Conservation (phyloP, 345 rosid species). For the Dimocarpus longan region DNA sequence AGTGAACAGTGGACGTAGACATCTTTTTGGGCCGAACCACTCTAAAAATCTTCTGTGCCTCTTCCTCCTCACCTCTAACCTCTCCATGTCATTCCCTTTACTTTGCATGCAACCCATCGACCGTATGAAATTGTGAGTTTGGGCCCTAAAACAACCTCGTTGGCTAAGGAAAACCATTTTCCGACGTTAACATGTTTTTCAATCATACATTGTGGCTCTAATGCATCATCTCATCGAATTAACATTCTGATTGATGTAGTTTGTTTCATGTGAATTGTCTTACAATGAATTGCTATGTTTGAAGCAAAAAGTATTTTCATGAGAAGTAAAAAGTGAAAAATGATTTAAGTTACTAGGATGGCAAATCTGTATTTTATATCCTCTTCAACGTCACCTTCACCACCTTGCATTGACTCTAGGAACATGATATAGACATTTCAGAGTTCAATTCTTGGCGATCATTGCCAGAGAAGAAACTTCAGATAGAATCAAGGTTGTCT, state of each 20-base stretch:
- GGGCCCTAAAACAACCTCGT: too few relatives aligned
- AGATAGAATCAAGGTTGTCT: not conserved
- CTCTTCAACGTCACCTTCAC: not conserved
- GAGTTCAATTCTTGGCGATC: not conserved
- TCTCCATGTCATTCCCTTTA: too few relatives aligned
- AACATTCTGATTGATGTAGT: not conserved
- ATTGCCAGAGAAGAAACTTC: not conserved
- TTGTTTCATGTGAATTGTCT: not conserved
- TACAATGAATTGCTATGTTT: slow-evolving; percentile 1
- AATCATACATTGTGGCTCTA: not conserved
- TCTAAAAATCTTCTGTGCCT: too few relatives aligned
- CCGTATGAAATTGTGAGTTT: too few relatives aligned
- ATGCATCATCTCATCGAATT: not conserved
- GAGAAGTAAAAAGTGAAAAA: not conserved
- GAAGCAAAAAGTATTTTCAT: not conserved
- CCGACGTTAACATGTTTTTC: too few relatives aligned
- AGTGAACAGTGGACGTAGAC: too few relatives aligned
- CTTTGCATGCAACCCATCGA: too few relatives aligned
- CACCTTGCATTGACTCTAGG: not conserved
- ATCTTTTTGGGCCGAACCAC: too few relatives aligned
- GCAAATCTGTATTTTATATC: not conserved
- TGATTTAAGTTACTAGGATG: not conserved
- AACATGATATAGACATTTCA: not conserved
- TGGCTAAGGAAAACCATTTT: too few relatives aligned
- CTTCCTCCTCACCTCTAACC: too few relatives aligned